Percentiles rank a stretch among this genome's conserved stretches.
These are phyloP conservation scores for Pterocarpus macrocarpus DNA, from an alignment of 306 rosid species.

Conservation along the genomic window DNA sequence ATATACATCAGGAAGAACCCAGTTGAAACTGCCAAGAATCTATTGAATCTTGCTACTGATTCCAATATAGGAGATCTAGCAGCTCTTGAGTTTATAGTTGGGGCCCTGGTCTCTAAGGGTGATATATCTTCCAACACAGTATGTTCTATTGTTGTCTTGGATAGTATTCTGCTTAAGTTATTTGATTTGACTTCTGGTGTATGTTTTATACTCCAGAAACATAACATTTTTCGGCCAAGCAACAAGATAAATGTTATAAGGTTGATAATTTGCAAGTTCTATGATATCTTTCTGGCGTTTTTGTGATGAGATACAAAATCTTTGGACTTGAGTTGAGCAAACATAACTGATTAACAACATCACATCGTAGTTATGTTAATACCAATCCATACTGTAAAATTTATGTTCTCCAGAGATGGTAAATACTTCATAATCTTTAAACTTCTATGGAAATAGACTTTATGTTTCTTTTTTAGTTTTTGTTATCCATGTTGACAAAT, in stretches of 20 bases:
- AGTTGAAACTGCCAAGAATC: conserved; percentile 80
- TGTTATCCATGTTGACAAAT: conserved; percentile 2
- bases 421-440: not conserved
- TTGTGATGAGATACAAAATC: conserved; percentile 8
- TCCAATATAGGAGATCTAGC: conserved; percentile 95
- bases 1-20: conserved; percentile 85
- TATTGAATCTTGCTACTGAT: conserved; percentile 79
- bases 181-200: conserved; percentile 32
- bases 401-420: not conserved
- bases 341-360: conserved; percentile 15
- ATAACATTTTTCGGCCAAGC: conserved; percentile 10
- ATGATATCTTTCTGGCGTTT: conserved; percentile 24
- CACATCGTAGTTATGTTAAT: conserved; percentile 19
- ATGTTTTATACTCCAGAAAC: conserved; percentile 18
- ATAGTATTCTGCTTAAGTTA: conserved; percentile 31
- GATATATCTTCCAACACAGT: conserved; percentile 86
- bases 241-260: conserved; percentile 7
- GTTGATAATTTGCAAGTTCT: not conserved
- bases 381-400: not conserved
- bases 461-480: conserved; percentile 23
- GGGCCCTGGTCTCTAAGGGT: conserved; percentile 85
- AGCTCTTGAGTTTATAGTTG: conserved; percentile 89
- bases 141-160: conserved; percentile 48
- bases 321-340: conserved; percentile 24
- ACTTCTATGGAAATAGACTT: conserved; percentile 32